Evolutionary conservation across 2,329 filamentous ascomycete genomes (phyloP).

Genomic region (Colletotrichum graminicola): DNA sequence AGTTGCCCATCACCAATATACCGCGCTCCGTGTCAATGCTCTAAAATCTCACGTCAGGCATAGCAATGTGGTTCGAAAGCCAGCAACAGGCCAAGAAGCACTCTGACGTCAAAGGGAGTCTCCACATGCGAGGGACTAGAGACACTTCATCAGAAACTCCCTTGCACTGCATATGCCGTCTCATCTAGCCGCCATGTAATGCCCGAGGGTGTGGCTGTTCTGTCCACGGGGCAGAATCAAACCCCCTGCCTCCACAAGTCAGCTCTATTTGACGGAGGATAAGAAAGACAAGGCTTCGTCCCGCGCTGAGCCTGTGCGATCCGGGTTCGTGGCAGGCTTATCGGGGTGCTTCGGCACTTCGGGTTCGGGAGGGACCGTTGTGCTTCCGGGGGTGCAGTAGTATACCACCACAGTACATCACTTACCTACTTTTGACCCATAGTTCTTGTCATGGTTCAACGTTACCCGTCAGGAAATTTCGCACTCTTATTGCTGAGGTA

Average conservation of each 20-base stretch:
- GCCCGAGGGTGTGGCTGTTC: constrained; percentile 2
- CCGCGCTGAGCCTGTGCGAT: not conserved
- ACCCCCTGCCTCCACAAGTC: not conserved
- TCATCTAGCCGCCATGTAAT: constrained; percentile 9
- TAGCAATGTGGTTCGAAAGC: not conserved
- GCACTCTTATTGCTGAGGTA: too few species aligned
- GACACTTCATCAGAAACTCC: not conserved
- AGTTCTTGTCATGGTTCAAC: not conserved
- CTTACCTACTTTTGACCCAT: not conserved
- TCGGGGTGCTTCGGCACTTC: not conserved
- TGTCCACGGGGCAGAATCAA: not conserved
- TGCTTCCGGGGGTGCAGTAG: not conserved
- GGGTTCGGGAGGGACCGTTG: not conserved
- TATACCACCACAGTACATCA: not conserved
- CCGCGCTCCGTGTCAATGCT: too few species aligned
- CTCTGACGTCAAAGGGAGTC: not conserved
- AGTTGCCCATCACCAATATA: not conserved
- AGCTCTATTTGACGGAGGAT: not conserved
- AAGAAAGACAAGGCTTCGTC: constrained; percentile 2
- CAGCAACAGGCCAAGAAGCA: not conserved
- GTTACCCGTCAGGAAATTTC: not conserved
- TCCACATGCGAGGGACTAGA: not conserved
- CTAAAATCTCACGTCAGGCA: not conserved
- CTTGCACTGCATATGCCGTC: not conserved
- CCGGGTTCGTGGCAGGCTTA: not conserved